Evolutionary conservation across 805 yeast genomes (phyloP).

Genomic region (Wickerhamiella hasegawae): DNA sequence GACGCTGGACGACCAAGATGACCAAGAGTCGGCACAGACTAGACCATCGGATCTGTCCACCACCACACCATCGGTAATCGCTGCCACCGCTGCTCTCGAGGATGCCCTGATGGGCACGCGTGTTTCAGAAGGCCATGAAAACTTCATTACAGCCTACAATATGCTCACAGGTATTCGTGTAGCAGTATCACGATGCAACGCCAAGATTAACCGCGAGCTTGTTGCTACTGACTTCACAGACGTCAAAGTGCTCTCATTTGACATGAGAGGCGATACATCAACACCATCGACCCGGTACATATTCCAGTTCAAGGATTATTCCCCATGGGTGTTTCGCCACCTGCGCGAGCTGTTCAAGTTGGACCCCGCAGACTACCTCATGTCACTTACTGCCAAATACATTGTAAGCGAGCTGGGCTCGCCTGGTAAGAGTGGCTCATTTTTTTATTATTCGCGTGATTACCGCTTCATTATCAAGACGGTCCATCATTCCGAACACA

Average conservation of each 20-base stretch:
- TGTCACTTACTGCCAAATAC: conserved; percentile 84
- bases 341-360: conserved; percentile 64
- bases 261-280: conserved; percentile 19
- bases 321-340: conserved; percentile 87
- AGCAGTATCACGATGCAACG: conserved; percentile 73
- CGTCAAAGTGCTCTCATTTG: conserved; percentile 72
- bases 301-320: conserved; percentile 90
- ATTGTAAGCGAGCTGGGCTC: conserved; percentile 83
- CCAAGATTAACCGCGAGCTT: conserved; percentile 66
- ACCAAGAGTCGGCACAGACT: not conserved
- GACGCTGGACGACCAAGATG: not conserved
- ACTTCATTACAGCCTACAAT: conserved; percentile 86
- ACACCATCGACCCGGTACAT: conserved; percentile 66
- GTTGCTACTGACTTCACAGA: conserved; percentile 53
- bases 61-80: conserved; percentile 1
- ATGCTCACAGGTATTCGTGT: conserved; percentile 96
- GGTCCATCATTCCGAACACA: conserved; percentile 84
- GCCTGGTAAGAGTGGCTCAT: conserved; percentile 94
- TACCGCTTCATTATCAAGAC: conserved; percentile 90
- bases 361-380: conserved; percentile 90
- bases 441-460: conserved; percentile 88
- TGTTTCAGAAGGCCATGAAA: conserved; percentile 84
- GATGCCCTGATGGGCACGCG: conserved; percentile 59
- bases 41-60: not conserved
- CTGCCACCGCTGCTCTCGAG: conserved; percentile 13